Evolutionary conservation across 2,329 filamentous ascomycete species (phyloP).

Genomic region (Talaromyces piceae): DNA sequence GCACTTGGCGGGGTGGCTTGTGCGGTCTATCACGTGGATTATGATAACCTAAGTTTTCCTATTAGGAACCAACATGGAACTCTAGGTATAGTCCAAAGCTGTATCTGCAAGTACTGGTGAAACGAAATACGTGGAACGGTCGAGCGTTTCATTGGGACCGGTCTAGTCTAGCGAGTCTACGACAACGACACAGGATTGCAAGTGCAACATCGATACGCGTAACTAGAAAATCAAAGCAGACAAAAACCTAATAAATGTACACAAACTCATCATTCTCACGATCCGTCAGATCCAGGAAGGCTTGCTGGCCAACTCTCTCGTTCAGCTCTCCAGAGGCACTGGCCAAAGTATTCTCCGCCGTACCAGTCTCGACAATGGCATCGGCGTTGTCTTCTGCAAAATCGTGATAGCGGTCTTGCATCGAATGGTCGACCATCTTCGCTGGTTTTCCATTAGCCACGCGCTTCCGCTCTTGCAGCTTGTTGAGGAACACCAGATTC

Average conservation of each 20-base stretch:
- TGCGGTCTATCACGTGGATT: not conserved
- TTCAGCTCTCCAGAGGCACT: not conserved
- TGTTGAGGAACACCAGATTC: slow-evolving; percentile 49
- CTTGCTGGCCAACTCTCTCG: slow-evolving; percentile 40
- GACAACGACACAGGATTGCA: too few relatives aligned
- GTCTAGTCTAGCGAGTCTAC: too few relatives aligned
- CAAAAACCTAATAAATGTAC: slow-evolving; percentile 47
- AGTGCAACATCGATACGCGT: too few relatives aligned
- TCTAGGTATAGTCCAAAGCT: too few relatives aligned
- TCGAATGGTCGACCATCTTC: slow-evolving; percentile 53
- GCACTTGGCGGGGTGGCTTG: not conserved
- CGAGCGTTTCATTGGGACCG: too few relatives aligned
- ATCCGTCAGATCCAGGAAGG: slow-evolving; percentile 57
- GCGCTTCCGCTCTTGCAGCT: slow-evolving; percentile 47
- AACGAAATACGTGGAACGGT: too few relatives aligned
- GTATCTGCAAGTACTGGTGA: too few relatives aligned
- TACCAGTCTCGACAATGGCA: slow-evolving; percentile 16
- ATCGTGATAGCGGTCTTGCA: slow-evolving; percentile 47
- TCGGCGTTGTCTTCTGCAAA: slow-evolving; percentile 14
- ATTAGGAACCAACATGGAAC: not conserved
- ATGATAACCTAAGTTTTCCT: not conserved
- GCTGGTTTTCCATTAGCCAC: slow-evolving; percentile 55
- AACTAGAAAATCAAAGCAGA: too few relatives aligned
- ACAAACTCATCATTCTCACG: slow-evolving; percentile 62
- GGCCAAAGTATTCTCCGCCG: slow-evolving; percentile 8